Evolutionary conservation across 768 basidiomycete genomes (phyloP).

Genomic region (Porphyrellus cyaneotinctus): DNA sequence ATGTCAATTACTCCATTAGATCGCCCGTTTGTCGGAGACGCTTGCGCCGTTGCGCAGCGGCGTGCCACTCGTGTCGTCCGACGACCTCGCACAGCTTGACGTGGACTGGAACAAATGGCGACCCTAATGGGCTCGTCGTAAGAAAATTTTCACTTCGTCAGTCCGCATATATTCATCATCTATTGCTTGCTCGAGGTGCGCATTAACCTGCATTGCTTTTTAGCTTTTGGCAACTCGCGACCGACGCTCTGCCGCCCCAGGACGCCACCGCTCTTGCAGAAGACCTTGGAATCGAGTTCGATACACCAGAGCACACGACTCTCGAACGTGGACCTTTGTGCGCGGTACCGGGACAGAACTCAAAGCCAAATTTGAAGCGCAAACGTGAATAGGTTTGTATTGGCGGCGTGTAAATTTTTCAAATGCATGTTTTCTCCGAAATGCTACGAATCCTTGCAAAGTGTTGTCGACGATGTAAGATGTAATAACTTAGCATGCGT

Average conservation of each 20-base stretch:
- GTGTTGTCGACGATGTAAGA: background rate
- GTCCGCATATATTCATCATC: slow-evolving; percentile 8
- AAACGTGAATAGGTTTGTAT: slow-evolving; percentile 43
- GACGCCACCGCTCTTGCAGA: slow-evolving; percentile 65
- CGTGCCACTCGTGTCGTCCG: slow-evolving; percentile 57
- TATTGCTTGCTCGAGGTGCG: background rate
- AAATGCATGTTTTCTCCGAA: background rate
- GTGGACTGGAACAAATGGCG: slow-evolving; percentile 77
- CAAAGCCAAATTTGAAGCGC: slow-evolving; percentile 44
- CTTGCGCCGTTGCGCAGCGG: slow-evolving; percentile 67
- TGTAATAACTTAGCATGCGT: too few relatives aligned
- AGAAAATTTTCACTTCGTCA: slow-evolving; percentile 57
- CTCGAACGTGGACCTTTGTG: slow-evolving; percentile 67
- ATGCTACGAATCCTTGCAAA: background rate
- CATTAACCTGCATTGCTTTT: background rate
- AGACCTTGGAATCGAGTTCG: slow-evolving; percentile 76
- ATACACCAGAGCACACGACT: slow-evolving; percentile 63
- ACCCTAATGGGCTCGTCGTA: slow-evolving; percentile 72
- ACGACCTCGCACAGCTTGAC: slow-evolving; percentile 67
- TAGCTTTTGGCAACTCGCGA: slow-evolving; percentile 74
- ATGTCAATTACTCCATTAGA: slow-evolving; percentile 34
- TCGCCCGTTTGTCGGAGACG: slow-evolving; percentile 43
- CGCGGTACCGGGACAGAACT: slow-evolving; percentile 24
- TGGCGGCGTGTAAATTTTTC: background rate
- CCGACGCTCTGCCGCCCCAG: slow-evolving; percentile 63